A percentile compares a stretch with the other conserved stretches of the same genome.
Conservation (phyloP, 352 stramenopile genomes). For the Pelagophyceae sp. region DNA sequence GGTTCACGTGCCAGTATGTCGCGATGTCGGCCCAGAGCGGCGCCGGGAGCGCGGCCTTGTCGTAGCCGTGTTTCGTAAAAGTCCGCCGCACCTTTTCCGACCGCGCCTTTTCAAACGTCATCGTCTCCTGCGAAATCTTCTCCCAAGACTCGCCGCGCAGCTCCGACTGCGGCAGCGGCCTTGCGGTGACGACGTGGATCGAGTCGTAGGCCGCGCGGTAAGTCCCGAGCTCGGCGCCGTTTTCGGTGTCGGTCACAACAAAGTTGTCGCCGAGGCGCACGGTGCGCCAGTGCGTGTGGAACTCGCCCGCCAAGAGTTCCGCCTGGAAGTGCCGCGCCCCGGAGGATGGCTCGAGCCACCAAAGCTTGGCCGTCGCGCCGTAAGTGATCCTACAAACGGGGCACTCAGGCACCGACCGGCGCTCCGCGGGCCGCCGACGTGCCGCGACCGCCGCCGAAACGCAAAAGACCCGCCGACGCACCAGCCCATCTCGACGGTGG, state of each 20-base stretch:
- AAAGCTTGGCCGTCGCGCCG: neutral
- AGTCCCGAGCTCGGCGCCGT: neutral
- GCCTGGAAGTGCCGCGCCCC: neutral
- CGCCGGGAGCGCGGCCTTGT: neutral
- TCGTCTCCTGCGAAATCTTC: neutral
- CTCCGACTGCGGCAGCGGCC: neutral
- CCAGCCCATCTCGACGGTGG: neutral
- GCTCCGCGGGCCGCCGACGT: too few relatives aligned
- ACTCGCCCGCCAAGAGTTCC: neutral
- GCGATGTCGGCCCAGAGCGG: neutral
- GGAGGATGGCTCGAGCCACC: neutral
- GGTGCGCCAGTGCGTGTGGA: neutral
- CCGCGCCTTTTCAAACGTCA: neutral
- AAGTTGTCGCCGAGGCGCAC: neutral
- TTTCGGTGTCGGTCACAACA: neutral
- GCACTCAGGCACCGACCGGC: too few relatives aligned
- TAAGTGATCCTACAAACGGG: constrained; percentile 9
- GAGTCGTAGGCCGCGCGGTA: neutral
- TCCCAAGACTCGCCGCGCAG: neutral
- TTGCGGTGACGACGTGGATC: neutral
- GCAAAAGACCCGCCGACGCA: too few relatives aligned
- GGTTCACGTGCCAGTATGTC: constrained; percentile 10
- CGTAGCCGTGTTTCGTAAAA: neutral
- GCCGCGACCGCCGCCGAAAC: too few relatives aligned
- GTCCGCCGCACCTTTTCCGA: neutral